Conservation (phyloP, 1,139 yeast genomes). For the Zygosaccharomyces sapae region DNA sequence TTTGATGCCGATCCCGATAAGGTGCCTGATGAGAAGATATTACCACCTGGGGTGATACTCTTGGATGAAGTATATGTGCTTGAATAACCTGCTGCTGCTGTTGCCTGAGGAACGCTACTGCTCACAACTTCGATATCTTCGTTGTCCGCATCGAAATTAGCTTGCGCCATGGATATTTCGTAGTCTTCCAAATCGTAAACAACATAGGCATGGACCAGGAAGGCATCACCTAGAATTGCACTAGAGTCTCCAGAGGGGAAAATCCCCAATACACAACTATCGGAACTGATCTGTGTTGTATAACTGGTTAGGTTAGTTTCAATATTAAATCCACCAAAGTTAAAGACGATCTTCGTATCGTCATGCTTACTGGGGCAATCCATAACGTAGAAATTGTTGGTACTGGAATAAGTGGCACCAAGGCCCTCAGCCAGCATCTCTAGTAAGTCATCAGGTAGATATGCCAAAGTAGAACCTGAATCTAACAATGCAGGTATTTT, state of each 20-base stretch:
- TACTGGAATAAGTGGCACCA: too few relatives aligned
- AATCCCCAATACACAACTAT: constrained; percentile 39
- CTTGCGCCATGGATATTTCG: constrained; percentile 66
- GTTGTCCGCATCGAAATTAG: constrained; percentile 37
- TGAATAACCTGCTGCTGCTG: constrained; percentile 39
- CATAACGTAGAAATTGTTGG: too few relatives aligned
- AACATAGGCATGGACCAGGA: constrained; percentile 66
- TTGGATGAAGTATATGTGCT: constrained; percentile 34
- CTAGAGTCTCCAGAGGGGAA: constrained; percentile 31
- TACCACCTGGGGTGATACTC: constrained; percentile 30
- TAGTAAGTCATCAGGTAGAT: constrained; percentile 44
- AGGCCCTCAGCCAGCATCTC: constrained; percentile 38
- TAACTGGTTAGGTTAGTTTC: constrained; percentile 45
- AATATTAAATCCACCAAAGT: constrained; percentile 51
- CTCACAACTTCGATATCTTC: constrained; percentile 45
- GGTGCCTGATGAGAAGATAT: constrained; percentile 27
- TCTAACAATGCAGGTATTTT: constrained; percentile 51
- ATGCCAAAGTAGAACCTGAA: constrained; percentile 63
- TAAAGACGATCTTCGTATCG: constrained; percentile 37
- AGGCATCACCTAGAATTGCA: constrained; percentile 62
- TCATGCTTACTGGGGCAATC: constrained; percentile 32
- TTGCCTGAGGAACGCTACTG: constrained; percentile 45
- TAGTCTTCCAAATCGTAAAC: constrained; percentile 69
- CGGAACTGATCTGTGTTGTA: constrained; percentile 20
- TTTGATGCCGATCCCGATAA: constrained; percentile 27